phyloP scores from a whole-genome alignment of 352 stramenopile species.

The Pythium apleroticum region DNA sequence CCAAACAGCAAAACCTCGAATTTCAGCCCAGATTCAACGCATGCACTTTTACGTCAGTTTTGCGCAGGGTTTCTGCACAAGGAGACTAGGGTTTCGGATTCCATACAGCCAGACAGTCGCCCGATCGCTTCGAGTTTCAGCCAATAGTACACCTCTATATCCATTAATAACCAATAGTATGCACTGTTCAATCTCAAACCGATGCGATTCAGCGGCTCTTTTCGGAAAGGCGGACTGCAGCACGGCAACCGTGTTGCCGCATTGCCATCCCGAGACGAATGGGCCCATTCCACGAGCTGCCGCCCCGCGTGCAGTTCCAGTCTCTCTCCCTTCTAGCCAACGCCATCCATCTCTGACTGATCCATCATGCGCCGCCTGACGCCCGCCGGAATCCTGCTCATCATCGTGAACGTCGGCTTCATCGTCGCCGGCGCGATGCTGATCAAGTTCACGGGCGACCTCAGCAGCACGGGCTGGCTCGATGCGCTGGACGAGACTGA shows the following conservation, averaged over 20 bases:
- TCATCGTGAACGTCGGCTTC: constrained; percentile 79
- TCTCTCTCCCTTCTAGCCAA: not conserved
- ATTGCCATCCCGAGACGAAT: not conserved
- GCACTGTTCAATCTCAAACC: not conserved
- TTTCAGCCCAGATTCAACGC: too few relatives aligned
- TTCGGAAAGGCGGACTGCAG: not conserved
- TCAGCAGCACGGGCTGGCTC: constrained; percentile 68
- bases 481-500: constrained; percentile 74
- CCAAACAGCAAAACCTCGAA: not conserved
- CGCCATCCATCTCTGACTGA: not conserved
- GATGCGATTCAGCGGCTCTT: not conserved
- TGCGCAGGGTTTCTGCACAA: not conserved
- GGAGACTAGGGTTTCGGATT: not conserved
- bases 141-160: not conserved
- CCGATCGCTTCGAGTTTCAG: not conserved
- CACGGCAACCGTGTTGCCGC: not conserved
- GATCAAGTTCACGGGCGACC: constrained; percentile 54
- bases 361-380: constrained; percentile 36
- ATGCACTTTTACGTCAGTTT: not conserved
- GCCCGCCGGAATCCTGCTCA: constrained; percentile 51
- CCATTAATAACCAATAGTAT: not conserved
- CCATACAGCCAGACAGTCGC: not conserved
- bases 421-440: constrained; percentile 60
- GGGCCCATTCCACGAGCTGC: not conserved
- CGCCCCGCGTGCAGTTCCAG: not conserved